Evolutionary conservation across 441 rosid genomes (phyloP).

Genomic region (Adansonia grandidieri): DNA sequence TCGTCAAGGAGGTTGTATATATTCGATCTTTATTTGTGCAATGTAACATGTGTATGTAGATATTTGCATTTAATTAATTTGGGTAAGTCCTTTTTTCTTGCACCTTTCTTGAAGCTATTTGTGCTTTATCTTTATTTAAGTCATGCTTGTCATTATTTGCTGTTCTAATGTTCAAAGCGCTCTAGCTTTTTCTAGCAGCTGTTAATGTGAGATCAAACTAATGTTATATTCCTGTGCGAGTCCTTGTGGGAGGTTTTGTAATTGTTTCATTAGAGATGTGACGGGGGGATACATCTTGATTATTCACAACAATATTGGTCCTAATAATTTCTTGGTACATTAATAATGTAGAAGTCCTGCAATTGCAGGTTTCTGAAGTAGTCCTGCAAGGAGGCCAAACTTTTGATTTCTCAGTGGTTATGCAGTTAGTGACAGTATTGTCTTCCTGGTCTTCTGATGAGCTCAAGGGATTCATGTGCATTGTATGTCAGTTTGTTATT

Average conservation of each 20-base stretch:
- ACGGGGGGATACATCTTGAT: slow-evolving; percentile 14
- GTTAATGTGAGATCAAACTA: slow-evolving; percentile 9
- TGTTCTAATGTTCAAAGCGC: neutral
- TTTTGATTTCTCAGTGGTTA: slow-evolving; percentile 73
- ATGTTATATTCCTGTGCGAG: slow-evolving; percentile 8
- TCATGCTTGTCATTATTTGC: neutral
- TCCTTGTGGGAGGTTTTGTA: slow-evolving; percentile 2
- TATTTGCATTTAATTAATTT: slow-evolving; percentile 12
- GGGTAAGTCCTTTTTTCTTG: slow-evolving; percentile 5
- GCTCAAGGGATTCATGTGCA: slow-evolving; percentile 77
- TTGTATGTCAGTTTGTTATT: slow-evolving; percentile 63
- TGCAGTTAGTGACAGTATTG: slow-evolving; percentile 80
- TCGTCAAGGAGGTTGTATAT: slow-evolving; percentile 6
- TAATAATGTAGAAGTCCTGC: slow-evolving; percentile 31
- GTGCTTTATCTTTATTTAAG: neutral
- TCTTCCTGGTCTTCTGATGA: slow-evolving; percentile 59
- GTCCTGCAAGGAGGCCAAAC: slow-evolving; percentile 69
- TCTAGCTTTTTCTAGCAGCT: neutral
- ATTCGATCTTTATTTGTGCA: neutral
- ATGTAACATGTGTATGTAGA: slow-evolving; percentile 7
- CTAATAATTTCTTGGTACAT: slow-evolving; percentile 19
- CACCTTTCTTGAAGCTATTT: neutral
- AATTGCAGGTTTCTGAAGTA: slow-evolving; percentile 83
- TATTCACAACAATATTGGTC: slow-evolving; percentile 13
- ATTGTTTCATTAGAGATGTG: neutral